A percentile compares a stretch with the other conserved stretches of the same genome.
phyloP scores from a whole-genome alignment of 2,329 filamentous ascomycete genomes.

The Uncinocarpus reesii region DNA sequence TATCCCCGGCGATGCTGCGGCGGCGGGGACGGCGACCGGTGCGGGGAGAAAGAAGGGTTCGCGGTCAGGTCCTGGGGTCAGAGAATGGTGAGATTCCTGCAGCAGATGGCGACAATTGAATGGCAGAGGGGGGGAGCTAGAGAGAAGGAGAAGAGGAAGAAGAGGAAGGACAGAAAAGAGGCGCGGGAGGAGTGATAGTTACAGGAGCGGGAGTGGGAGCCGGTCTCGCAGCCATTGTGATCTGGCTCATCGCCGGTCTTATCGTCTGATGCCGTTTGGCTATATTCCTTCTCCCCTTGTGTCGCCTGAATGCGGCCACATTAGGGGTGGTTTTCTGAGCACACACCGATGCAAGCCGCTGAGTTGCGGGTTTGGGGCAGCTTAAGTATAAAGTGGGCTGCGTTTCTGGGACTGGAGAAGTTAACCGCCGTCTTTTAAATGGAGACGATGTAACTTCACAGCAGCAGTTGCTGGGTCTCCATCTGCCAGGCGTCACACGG shows the following conservation, averaged over 20 bases:
- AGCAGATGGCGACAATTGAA: background rate
- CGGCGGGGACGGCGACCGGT: constrained; percentile 27
- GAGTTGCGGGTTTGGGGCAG: background rate
- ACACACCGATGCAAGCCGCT: constrained; percentile 11
- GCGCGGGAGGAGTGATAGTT: background rate
- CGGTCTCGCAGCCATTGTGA: constrained; percentile 12
- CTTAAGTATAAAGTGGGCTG: constrained; percentile 8
- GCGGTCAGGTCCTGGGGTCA: constrained; percentile 18
- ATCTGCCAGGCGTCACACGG: background rate
- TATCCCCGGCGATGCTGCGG: constrained; percentile 39
- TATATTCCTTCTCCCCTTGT: background rate
- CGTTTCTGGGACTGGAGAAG: background rate
- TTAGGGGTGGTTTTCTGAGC: background rate
- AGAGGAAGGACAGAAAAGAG: background rate
- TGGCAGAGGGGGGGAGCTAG: background rate
- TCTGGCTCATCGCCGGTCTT: constrained; percentile 9
- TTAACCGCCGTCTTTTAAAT: background rate
- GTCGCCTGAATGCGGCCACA: constrained; percentile 11
- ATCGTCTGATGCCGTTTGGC: background rate
- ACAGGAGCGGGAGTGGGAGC: constrained; percentile 8
- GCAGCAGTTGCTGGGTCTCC: background rate
- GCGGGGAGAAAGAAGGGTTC: constrained; percentile 23
- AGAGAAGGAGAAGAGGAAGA: background rate
- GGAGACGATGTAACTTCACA: constrained; percentile 7
- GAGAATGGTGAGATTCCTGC: constrained; percentile 5